phyloP scores from a whole-genome alignment of 345 rosid species.

The Pugionium cornutum region DNA sequence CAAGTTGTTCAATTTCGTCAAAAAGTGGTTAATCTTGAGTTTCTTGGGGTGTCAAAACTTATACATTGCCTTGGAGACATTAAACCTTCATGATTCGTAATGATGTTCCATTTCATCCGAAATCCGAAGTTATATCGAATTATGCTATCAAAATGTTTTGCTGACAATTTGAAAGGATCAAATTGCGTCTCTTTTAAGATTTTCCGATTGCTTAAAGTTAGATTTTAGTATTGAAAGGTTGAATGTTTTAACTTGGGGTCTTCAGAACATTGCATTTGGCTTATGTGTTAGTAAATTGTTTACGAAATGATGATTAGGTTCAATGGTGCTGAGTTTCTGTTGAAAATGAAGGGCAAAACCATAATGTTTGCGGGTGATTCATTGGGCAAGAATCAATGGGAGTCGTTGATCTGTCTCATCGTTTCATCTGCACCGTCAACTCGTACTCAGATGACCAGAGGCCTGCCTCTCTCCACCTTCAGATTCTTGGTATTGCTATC shows the following conservation, averaged over 20 bases:
- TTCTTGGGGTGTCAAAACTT: background rate
- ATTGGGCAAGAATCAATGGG: slow-evolving; percentile 85
- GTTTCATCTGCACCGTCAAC: slow-evolving; percentile 56
- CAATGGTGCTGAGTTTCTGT: slow-evolving; percentile 68
- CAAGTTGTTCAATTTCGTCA: background rate
- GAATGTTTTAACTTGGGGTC: background rate
- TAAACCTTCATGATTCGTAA: background rate
- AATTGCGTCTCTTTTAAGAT: background rate
- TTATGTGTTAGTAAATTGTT: no score
- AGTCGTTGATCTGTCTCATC: slow-evolving; percentile 80
- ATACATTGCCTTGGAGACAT: background rate
- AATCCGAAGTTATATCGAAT: background rate
- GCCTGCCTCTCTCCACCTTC: slow-evolving; percentile 71
- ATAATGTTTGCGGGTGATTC: slow-evolving; percentile 97
- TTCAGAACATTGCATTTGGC: no score
- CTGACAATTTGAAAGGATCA: no score
- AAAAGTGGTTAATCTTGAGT: background rate
- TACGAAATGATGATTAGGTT: slow-evolving; percentile 47
- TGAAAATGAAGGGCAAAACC: slow-evolving; percentile 67
- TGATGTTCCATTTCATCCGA: background rate
- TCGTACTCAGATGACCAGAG: slow-evolving; percentile 61
- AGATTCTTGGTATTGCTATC: slow-evolving; percentile 60
- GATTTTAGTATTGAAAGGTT: background rate
- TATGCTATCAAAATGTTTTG: background rate
- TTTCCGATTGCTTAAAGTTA: background rate